Conservation (phyloP, 208 protist species). For the Acanthamoeba royreba region DNA sequence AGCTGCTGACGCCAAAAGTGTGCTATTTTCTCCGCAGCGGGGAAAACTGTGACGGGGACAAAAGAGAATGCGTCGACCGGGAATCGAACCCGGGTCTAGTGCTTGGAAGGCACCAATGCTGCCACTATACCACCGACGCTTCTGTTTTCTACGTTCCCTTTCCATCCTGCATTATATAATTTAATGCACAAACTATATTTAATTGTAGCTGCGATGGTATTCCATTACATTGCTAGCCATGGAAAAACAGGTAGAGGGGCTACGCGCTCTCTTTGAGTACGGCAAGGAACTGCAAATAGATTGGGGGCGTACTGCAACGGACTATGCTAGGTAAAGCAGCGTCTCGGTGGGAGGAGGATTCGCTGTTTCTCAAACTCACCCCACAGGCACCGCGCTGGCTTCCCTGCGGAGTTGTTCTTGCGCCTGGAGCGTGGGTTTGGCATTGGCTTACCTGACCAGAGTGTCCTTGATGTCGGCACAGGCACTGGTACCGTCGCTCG, state of each 20-base stretch:
- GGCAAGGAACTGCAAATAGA: not conserved
- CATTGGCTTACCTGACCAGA: not conserved
- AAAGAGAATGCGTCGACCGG: constrained; percentile 24
- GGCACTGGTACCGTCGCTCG: not conserved
- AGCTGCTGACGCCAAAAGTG: too few relatives aligned
- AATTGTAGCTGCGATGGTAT: too few relatives aligned
- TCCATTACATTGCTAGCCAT: not conserved
- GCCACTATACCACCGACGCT: constrained; percentile 47
- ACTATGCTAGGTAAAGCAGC: not conserved
- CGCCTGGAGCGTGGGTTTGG: not conserved
- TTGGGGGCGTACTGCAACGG: not conserved
- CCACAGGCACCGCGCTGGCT: not conserved
- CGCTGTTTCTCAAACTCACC: too few relatives aligned
- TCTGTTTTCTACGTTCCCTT: too few relatives aligned
- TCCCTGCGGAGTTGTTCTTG: not conserved
- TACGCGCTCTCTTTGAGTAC: not conserved
- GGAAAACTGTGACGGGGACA: too few relatives aligned
- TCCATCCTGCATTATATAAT: too few relatives aligned
- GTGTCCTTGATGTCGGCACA: not conserved
- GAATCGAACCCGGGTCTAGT: constrained; percentile 50
- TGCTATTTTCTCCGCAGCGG: too few relatives aligned
- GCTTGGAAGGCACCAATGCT: constrained; percentile 47
- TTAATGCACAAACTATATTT: too few relatives aligned
- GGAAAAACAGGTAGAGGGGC: not conserved
- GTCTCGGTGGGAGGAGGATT: not conserved